phyloP scores from a whole-genome alignment of 805 yeast species.

The Candida tammaniensis region DNA sequence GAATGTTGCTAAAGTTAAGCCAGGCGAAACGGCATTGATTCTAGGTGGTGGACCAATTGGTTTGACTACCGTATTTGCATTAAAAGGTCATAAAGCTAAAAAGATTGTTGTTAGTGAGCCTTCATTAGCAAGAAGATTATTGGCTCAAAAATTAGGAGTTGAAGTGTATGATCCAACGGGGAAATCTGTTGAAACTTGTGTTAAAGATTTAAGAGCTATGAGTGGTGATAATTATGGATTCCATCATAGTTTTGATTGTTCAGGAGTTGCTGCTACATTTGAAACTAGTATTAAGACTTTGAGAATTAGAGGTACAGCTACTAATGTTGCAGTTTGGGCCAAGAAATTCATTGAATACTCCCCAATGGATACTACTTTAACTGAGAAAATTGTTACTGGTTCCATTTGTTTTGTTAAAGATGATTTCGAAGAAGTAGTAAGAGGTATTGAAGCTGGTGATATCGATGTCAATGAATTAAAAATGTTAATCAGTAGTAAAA shows the following conservation, averaged over 20 bases:
- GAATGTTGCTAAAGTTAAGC: slow-evolving; percentile 36
- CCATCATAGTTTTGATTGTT: slow-evolving; percentile 51
- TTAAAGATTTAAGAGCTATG: slow-evolving; percentile 33
- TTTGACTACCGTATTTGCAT: slow-evolving; percentile 51
- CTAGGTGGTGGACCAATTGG: slow-evolving; percentile 68
- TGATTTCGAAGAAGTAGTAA: slow-evolving; percentile 57
- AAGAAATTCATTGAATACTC: slow-evolving; percentile 44
- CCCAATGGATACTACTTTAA: slow-evolving; percentile 55
- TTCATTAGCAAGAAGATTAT: slow-evolving; percentile 52
- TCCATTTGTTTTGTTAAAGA: slow-evolving; percentile 58
- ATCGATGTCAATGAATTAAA: slow-evolving; percentile 44
- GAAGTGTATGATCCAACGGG: slow-evolving; percentile 48
- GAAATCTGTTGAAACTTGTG: slow-evolving; percentile 32
- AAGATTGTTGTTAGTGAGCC: slow-evolving; percentile 59
- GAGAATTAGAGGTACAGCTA: slow-evolving; percentile 54
- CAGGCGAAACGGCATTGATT: slow-evolving; percentile 49
- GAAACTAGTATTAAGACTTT: slow-evolving; percentile 49
- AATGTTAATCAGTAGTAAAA: slow-evolving; percentile 53
- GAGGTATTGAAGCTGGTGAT: slow-evolving; percentile 45
- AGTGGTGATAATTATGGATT: slow-evolving; percentile 46
- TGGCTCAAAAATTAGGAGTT: slow-evolving; percentile 51
- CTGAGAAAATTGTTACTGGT: slow-evolving; percentile 56
- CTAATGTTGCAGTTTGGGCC: slow-evolving; percentile 68
- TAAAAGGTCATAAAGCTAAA: slow-evolving; percentile 39
- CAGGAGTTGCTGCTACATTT: slow-evolving; percentile 54